These are phyloP conservation scores for Scleroderma bovista DNA, from an alignment of 768 basidiomycete species.

Conservation along the genomic window DNA sequence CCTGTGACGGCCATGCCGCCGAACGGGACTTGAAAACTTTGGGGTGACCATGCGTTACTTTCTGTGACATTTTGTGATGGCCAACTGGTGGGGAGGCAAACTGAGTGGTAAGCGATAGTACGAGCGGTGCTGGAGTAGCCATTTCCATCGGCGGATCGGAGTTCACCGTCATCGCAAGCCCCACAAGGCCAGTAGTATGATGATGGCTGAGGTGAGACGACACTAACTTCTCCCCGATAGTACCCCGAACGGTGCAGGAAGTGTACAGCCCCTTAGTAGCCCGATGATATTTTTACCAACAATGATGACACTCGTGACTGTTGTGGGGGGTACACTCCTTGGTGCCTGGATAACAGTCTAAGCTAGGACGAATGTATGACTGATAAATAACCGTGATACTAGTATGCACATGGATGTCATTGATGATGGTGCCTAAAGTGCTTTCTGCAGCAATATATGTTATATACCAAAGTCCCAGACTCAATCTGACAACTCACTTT, in stretches of 20 bases:
- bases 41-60: no score
- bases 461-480: no score
- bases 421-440: no score
- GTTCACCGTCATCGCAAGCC: conserved; percentile 39
- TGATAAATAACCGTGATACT: no score
- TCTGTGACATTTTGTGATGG: no score
- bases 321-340: conserved; percentile 27
- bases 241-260: conserved; percentile 11
- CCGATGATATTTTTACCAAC: conserved; percentile 19
- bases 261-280: conserved; percentile 10
- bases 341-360: conserved; percentile 38
- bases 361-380: no score
- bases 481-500: no score
- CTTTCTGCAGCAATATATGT: no score
- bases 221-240: conserved; percentile 4
- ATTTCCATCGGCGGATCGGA: conserved; percentile 51
- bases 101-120: no score
- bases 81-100: no score
- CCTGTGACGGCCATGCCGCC: no score
- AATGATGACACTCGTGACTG: conserved; percentile 24
- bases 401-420: neutral
- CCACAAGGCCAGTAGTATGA: conserved; percentile 11
- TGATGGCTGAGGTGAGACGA: neutral
- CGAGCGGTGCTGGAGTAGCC: conserved; percentile 32
- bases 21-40: no score